Base-by-base conservation (phyloP, 2,329 filamentous ascomycete genomes). In the Aureobasidium sp. region DNA sequence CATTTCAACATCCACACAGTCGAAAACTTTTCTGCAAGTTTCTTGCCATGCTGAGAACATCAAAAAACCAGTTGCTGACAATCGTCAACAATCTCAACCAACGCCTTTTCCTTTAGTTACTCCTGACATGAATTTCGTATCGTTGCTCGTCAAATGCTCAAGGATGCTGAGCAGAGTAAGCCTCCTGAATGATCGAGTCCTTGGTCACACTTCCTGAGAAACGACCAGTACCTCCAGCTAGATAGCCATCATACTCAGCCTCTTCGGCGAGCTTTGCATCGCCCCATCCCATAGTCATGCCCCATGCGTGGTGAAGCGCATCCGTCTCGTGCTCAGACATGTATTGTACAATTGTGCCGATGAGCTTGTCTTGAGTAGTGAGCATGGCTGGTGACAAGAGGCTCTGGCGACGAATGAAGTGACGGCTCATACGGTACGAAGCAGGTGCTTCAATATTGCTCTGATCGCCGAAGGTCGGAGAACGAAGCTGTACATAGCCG, bases 401-500 rank as follows among this genome's bases (percentile, higher is more conserved):
- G 1, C 58, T 64, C 34, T 68, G 67, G 20, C 75, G 73, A 37
- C 68, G 69, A 12, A 59, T 66, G 63, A 76, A 74, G 63, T 68
- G 71, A 7, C 56, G 27, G 15, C 64, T 67, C 4, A 58, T 63
- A 29, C 23, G 66, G 62, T 63, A 12, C 23, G 61, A 58, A 34
- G 64, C 62, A 17, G 53, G 60, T n/a, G 66, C 59, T 9, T 75
- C 72, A 23, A 78, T 64, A 17, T 63, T 67, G 9, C 62, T 48
- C 64, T 78, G 74, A 44, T 76, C 73, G 46, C 46, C 46, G 13
- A 75, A 71, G 0, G 62, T 64, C 44, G 61, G 67, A 59, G 59
- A 65, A 64, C 53, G 57, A 1, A 87, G 69, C 6, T 73, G 70
- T 37, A 80, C 82, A 67, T 87, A 87, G 56, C 85, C 85, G 68